Base-by-base conservation (phyloP, 768 basidiomycete species). In the Mycena kentingensis region DNA sequence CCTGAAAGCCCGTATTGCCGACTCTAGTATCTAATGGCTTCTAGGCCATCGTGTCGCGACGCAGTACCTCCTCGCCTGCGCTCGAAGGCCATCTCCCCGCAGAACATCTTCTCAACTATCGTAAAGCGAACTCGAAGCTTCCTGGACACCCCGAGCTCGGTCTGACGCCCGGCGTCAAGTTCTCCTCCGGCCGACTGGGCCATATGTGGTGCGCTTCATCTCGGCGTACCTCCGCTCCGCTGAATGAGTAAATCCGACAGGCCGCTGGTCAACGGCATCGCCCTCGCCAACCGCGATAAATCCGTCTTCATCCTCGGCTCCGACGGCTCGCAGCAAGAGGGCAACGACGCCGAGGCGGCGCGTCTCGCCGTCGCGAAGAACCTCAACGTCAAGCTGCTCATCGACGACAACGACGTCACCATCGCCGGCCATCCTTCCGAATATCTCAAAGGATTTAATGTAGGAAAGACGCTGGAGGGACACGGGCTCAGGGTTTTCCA, bases 341-440 rank as follows among this genome's bases (percentile, higher is more conserved):
- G 92, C 13, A 88, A 93, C 65, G 90, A 93, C 61, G 91, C 92
- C 2, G 92, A 94, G 65, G 92, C 92, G 15, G 92, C 92, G 12
- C 78, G 91, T 16, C 77, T 94, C 26, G 91, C 92, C 16, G 92
- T 92, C 35, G 91, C 92, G 2, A 85, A 93, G 65, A 70, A 76
- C 37, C 75, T 94, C 60, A 91, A 93, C 65, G 81, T 94, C 68
- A 94, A 94, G 70, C 74, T 93, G 50, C 70, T 93, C 67, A 85
- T 94, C 57, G 92, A 94, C 60, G 90, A 93, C 71, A 93, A 94
- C 70, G 86, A 94, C 65, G 91, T 93, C 60, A 93, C 91, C 8
- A 94, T 93, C 54, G 85, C 91, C 18, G 92, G 92, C 0, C 90
- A 93, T 63, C 92, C 92, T 4, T 92, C 90, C 12, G 70, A 92